A percentile compares a stretch with the other conserved stretches of the same genome.
Conservation (phyloP, 2,329 filamentous ascomycete species). For the Colletotrichum cuscutae region DNA sequence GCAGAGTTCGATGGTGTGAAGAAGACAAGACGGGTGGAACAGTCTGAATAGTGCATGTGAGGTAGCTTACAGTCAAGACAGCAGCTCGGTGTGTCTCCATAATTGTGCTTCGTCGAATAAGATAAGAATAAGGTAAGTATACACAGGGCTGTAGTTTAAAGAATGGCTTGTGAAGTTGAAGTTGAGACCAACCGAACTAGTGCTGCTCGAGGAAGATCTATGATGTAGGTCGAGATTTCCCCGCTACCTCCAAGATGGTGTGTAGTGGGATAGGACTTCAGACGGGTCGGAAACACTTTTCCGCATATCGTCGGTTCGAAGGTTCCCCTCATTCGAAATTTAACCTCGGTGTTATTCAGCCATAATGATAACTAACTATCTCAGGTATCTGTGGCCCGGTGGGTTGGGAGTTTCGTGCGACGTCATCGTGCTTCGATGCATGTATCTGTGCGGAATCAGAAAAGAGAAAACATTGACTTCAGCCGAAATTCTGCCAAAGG, state of each 20-base stretch:
- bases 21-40: neutral
- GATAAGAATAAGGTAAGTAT: neutral
- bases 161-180: neutral
- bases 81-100: conserved; percentile 6
- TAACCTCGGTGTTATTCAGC: neutral
- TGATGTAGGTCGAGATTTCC: neutral
- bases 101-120: neutral
- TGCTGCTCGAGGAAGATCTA: neutral
- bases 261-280: neutral
- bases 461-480: neutral
- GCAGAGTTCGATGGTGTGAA: neutral
- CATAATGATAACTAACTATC: neutral
- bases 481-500: neutral
- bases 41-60: too few relatives aligned
- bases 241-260: neutral
- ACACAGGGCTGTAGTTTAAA: neutral
- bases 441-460: neutral
- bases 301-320: neutral
- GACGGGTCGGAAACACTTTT: neutral
- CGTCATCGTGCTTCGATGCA: neutral
- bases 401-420: neutral
- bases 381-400: neutral
- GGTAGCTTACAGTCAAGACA: neutral
- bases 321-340: neutral
- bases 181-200: neutral